Base-by-base conservation (phyloP, 1,284 basidiomycete species). In the Ganoderma resinaceum region DNA sequence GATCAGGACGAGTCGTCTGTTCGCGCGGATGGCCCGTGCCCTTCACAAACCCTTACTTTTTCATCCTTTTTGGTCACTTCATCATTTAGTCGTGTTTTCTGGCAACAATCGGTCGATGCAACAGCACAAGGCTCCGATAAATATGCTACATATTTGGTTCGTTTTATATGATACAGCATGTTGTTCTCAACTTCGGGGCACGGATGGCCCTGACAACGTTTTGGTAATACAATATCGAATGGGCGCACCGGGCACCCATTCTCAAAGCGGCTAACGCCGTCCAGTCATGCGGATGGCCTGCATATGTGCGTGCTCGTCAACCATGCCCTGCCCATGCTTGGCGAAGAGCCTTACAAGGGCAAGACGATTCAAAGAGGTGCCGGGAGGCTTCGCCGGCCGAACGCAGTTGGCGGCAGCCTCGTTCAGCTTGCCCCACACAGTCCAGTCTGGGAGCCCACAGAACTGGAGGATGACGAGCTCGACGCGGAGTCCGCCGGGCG, bases 1-100 rank as follows among this genome's bases (percentile, higher is more conserved):
- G 91, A 93, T 80, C 87, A 91, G 92, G 91, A 80, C 86, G 84
- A 76, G 87, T 89, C 89, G 85, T 91, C 91, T 89, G 92, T 79
- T 82, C 92, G 92, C 89, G 91, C 87, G 82, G 73, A 83, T 85
- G 86, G 83, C 80, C 85, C 91, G 90, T 82, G 91, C 87, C 84
- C 76, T 77, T 87, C 85, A 83, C 85, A 93, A 87, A 94, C 91
- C 90, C 91, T 92, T 91, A 83, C 58, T 65, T 68, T 75, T 76
- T 70, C 37, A 61, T 26, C 61, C 53, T 37, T 42, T 38, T 66
- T 37, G 31, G 31, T 49, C 37, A 3, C n/a, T 61, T 38, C 14
- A 18, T n/a, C 16, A 12, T 29, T 29, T 5, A 29, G 14, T 7
- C 29, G 0, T 9, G 6, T 29, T 9, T 38, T 1, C 9, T 38